Percentiles rank a stretch among this genome's conserved stretches.
phyloP scores from a whole-genome alignment of 176 grass and related monocot genomes.

The Carex littledalei region DNA sequence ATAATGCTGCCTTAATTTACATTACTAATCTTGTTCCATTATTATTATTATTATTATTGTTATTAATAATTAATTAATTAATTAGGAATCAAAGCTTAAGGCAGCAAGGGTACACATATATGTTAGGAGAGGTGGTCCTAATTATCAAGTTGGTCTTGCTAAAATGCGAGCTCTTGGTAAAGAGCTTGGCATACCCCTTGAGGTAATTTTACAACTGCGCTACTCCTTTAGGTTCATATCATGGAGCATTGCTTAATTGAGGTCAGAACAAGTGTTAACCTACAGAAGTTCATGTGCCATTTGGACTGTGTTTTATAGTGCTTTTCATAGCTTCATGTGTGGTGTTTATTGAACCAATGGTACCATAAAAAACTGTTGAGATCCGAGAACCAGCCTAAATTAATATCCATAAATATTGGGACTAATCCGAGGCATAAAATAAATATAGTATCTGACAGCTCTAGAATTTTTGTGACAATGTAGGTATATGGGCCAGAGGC shows the following conservation, averaged over 20 bases:
- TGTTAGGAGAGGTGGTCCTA: constrained; percentile 76
- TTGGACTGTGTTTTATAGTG: not conserved
- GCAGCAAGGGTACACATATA: constrained; percentile 76
- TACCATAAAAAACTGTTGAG: not conserved
- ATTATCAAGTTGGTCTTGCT: constrained; percentile 75
- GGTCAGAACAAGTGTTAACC: not conserved
- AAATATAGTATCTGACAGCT: not conserved
- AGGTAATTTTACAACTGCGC: constrained; percentile 39
- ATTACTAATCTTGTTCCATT: constrained; percentile 5
- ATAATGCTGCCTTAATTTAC: not conserved
- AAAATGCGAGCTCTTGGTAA: constrained; percentile 73
- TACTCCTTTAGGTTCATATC: not conserved
- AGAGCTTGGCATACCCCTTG: constrained; percentile 62
- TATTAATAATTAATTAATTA: not conserved
- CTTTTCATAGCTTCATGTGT: not conserved
- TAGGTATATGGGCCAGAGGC: constrained; percentile 91
- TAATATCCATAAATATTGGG: not conserved
- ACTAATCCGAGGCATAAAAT: not conserved
- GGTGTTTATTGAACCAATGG: not conserved
- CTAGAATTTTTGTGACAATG: not conserved
- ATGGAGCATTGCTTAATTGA: not conserved
- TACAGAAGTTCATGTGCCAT: not conserved
- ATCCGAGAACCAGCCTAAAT: not conserved
- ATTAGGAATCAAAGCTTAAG: constrained; percentile 80
- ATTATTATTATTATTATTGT: not conserved